Evolutionary conservation across 2,329 filamentous ascomycete species (phyloP).

Genomic region (Ophiostoma perfectum): DNA sequence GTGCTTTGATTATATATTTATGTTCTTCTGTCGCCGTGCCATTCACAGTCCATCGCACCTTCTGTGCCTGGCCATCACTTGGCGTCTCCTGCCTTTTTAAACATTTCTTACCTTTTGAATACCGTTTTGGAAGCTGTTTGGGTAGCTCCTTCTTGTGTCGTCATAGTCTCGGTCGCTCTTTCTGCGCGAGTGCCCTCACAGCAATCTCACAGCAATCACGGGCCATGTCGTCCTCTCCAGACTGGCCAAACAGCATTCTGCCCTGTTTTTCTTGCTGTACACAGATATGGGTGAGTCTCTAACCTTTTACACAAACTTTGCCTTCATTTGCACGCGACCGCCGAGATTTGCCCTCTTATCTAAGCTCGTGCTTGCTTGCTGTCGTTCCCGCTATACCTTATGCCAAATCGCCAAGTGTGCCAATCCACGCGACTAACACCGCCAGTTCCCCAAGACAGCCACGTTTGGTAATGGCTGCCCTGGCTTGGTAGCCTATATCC

Average conservation of each 20-base stretch:
- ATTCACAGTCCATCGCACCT: not conserved
- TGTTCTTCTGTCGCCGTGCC: not conserved
- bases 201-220: not conserved
- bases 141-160: not conserved
- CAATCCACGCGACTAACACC: not conserved
- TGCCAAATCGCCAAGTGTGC: not conserved
- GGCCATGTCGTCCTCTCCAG: slow-evolving; percentile 21
- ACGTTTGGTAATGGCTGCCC: slow-evolving; percentile 33
- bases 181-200: not conserved
- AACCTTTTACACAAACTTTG: not conserved
- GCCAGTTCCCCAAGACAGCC: slow-evolving; percentile 31
- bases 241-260: slow-evolving; percentile 26
- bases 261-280: slow-evolving; percentile 35
- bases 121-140: not conserved
- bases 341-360: not conserved
- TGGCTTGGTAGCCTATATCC: slow-evolving; percentile 33
- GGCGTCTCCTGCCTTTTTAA: not conserved
- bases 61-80: not conserved
- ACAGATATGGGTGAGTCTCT: slow-evolving; percentile 31
- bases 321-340: not conserved
- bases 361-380: not conserved
- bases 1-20: not conserved
- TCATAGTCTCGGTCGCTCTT: slow-evolving; percentile 8
- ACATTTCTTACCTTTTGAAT: not conserved
- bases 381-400: not conserved